Percentiles rank a stretch among this genome's conserved stretches.
phyloP scores from a whole-genome alignment of 2,329 filamentous ascomycete species.

The Myotisia sp. region DNA sequence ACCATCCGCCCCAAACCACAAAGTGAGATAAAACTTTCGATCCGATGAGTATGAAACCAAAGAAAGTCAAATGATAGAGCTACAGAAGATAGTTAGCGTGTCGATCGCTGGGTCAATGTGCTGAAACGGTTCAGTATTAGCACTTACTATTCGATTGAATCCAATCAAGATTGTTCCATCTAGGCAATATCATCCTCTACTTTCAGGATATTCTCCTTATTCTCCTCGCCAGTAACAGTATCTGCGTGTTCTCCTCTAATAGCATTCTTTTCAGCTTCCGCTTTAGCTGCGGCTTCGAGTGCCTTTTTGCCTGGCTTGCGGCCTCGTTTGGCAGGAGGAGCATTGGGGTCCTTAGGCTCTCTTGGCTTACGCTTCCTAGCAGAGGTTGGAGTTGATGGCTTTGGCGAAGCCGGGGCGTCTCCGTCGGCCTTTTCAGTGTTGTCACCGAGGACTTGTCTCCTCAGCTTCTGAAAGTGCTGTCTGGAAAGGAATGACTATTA shows the following conservation, averaged over 20 bases:
- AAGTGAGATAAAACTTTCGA: too few species aligned
- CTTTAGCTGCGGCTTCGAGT: not conserved
- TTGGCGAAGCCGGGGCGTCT: not conserved
- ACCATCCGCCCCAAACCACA: too few species aligned
- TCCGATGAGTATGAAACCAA: too few species aligned
- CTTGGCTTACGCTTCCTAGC: constrained; percentile 7
- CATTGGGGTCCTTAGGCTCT: constrained; percentile 8
- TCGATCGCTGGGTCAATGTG: too few species aligned
- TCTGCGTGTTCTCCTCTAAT: not conserved
- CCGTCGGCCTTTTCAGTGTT: not conserved
- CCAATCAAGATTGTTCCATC: not conserved
- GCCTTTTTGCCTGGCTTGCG: constrained; percentile 6
- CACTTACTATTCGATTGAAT: too few species aligned
- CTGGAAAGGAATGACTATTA: too few species aligned
- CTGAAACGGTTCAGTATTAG: too few species aligned
- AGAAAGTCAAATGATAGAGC: too few species aligned
- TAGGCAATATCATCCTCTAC: not conserved
- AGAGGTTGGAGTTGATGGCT: not conserved
- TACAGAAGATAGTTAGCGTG: too few species aligned
- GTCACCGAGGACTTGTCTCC: constrained; percentile 1
- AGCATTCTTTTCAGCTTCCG: not conserved
- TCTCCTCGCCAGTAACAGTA: not conserved
- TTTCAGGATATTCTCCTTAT: not conserved
- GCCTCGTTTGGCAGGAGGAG: constrained; percentile 8
- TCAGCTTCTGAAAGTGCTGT: constrained; percentile 11